These are phyloP conservation scores for Pholiota molesta DNA, from an alignment of 768 basidiomycete genomes.

Conservation along the genomic window DNA sequence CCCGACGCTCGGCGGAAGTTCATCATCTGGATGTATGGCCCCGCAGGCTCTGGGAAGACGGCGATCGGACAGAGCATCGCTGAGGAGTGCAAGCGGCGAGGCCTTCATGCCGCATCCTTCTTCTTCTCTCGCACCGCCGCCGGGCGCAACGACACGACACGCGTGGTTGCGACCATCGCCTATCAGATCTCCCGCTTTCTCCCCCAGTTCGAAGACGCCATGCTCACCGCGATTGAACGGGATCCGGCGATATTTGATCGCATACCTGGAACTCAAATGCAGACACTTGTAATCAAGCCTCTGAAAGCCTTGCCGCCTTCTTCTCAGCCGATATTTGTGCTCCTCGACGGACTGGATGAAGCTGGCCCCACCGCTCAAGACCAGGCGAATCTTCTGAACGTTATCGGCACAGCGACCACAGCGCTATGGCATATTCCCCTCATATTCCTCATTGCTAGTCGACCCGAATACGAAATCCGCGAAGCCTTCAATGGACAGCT, in stretches of 20 bases:
- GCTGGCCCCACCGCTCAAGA: not conserved
- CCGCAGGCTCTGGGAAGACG: not conserved
- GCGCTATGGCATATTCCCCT: not conserved
- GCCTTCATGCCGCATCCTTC: not conserved
- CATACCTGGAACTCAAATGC: not conserved
- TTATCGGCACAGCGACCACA: not conserved
- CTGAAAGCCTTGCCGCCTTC: not conserved
- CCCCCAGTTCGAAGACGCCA: not conserved
- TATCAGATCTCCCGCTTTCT: not conserved
- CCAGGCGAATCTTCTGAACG: not conserved
- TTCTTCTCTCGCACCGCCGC: not conserved
- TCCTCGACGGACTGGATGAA: not conserved
- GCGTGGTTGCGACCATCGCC: not conserved
- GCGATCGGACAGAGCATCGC: not conserved
- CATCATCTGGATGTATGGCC: constrained; percentile 1
- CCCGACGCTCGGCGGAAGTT: not conserved
- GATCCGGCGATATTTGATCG: not conserved
- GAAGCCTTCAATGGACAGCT: not conserved
- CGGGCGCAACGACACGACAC: not conserved
- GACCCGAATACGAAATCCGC: not conserved
- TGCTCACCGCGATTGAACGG: not conserved
- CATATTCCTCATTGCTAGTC: not conserved
- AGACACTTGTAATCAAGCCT: not conserved
- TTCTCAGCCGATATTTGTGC: not conserved
- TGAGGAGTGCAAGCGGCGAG: not conserved